Conservation (phyloP, 495 filamentous ascomycete species). For the Daldinia concentrica region DNA sequence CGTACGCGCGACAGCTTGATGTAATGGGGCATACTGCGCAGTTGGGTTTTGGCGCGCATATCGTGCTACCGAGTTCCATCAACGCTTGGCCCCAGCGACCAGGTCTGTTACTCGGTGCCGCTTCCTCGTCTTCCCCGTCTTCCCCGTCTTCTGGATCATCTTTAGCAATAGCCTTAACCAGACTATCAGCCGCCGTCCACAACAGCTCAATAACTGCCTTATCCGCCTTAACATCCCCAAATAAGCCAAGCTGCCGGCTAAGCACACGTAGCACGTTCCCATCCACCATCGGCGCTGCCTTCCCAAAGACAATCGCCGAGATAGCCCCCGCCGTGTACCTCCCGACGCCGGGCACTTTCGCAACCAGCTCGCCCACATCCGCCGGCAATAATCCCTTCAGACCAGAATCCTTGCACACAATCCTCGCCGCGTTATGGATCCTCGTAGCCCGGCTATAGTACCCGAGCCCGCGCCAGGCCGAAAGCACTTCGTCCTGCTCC, state of each 20-base stretch:
- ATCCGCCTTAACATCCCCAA: conserved; percentile 53
- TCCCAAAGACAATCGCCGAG: conserved; percentile 57
- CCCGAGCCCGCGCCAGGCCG: conserved; percentile 55
- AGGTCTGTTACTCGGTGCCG: conserved; percentile 47
- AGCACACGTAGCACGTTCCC: conserved; percentile 60
- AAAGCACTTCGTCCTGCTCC: conserved; percentile 49
- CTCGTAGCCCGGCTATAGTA: conserved; percentile 57
- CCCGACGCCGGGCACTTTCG: conserved; percentile 54
- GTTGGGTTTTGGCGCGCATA: conserved; percentile 58
- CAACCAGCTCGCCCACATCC: conserved; percentile 43
- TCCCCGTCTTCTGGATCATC: conserved; percentile 23
- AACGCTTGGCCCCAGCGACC: conserved; percentile 59
- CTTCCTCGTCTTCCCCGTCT: neutral
- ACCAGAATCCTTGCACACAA: conserved; percentile 41
- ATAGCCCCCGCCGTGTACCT: conserved; percentile 59
- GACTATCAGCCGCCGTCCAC: conserved; percentile 54
- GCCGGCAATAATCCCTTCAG: conserved; percentile 49
- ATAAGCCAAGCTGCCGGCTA: conserved; percentile 53
- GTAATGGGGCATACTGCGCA: conserved; percentile 54
- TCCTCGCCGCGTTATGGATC: conserved; percentile 50
- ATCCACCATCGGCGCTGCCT: conserved; percentile 56
- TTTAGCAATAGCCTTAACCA: conserved; percentile 51
- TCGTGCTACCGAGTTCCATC: conserved; percentile 60
- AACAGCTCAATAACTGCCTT: conserved; percentile 49
- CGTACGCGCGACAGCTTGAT: conserved; percentile 54